Conservation (phyloP, 2,329 filamentous ascomycete genomes). For the Endoconidiophora laricicola region DNA sequence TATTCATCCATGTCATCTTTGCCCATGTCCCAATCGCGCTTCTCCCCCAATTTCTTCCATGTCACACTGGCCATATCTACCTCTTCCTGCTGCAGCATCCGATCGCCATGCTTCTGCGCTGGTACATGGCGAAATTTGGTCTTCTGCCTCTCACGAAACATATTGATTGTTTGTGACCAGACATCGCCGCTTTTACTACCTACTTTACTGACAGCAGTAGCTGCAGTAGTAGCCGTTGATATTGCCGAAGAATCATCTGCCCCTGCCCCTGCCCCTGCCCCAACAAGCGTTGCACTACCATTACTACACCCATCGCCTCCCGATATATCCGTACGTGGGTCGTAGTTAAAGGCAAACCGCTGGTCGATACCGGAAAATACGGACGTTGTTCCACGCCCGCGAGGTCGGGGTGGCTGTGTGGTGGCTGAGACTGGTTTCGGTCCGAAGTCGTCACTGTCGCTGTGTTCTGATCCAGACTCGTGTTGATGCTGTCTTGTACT, state of each 20-base stretch:
- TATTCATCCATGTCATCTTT: conserved; percentile 22
- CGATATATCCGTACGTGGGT: conserved; percentile 32
- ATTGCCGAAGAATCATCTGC: too few species aligned
- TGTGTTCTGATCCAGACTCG: background rate
- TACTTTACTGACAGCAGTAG: too few species aligned
- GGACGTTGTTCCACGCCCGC: conserved; percentile 53
- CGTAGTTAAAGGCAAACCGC: conserved; percentile 55
- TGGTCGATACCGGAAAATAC: conserved; percentile 55
- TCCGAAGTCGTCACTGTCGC: conserved; percentile 2
- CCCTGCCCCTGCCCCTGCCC: too few species aligned
- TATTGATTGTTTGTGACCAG: conserved; percentile 69
- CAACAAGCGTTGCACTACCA: background rate
- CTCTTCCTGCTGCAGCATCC: conserved; percentile 22
- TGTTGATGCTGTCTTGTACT: background rate
- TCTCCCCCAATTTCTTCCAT: conserved; percentile 55
- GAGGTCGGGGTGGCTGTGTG: conserved; percentile 25
- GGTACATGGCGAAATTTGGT: conserved; percentile 17
- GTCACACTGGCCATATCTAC: conserved; percentile 42
- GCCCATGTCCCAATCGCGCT: conserved; percentile 42
- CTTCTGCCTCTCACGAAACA: conserved; percentile 60
- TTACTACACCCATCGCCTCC: background rate
- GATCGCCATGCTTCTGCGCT: too few species aligned
- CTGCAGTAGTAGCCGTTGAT: too few species aligned
- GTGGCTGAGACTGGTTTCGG: background rate
- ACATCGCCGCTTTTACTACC: conserved; percentile 33